Percentiles rank a stretch among this genome's conserved stretches.
These are phyloP conservation scores for Eragrostis curvula DNA, from an alignment of 176 grass and related monocot genomes.

Conservation along the genomic window DNA sequence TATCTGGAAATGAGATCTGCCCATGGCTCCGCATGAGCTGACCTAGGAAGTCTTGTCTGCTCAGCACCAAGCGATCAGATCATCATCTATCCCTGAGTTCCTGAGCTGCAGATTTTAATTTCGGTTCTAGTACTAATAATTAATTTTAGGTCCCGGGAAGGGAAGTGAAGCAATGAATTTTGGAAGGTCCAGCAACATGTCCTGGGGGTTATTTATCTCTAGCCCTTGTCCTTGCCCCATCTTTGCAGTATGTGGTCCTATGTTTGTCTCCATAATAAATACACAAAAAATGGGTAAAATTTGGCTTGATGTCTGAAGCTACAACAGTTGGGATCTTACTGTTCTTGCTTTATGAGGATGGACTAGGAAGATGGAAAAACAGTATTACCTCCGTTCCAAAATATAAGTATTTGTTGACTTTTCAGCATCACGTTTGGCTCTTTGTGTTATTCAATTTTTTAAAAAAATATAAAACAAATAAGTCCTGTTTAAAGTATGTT, in stretches of 20 bases:
- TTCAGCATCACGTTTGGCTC: no score
- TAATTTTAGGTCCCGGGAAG: background rate
- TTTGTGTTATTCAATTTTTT: no score
- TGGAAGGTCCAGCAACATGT: constrained; percentile 32
- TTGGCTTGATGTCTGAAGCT: background rate
- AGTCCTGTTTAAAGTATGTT: no score
- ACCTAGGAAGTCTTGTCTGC: constrained; percentile 29
- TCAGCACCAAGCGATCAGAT: background rate
- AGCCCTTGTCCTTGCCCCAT: constrained; percentile 35
- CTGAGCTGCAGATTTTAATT: constrained; percentile 31
- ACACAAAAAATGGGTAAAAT: background rate
- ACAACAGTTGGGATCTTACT: background rate
- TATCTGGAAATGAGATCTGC: constrained; percentile 29
- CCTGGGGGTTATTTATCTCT: constrained; percentile 18
- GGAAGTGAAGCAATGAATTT: constrained; percentile 23
- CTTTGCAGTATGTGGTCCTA: constrained; percentile 37
- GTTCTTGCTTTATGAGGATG: background rate
- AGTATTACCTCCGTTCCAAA: no score
- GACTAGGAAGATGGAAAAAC: background rate
- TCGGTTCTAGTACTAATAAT: background rate
- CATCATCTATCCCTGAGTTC: background rate
- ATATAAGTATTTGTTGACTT: no score
- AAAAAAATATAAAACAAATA: no score
- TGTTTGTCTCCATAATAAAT: constrained; percentile 20
- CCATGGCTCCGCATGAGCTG: constrained; percentile 38